Evolutionary conservation across 1,139 yeast species (phyloP), one percentile per base, ranked within the genome.

Genomic region (Candida labiduridarum): DNA sequence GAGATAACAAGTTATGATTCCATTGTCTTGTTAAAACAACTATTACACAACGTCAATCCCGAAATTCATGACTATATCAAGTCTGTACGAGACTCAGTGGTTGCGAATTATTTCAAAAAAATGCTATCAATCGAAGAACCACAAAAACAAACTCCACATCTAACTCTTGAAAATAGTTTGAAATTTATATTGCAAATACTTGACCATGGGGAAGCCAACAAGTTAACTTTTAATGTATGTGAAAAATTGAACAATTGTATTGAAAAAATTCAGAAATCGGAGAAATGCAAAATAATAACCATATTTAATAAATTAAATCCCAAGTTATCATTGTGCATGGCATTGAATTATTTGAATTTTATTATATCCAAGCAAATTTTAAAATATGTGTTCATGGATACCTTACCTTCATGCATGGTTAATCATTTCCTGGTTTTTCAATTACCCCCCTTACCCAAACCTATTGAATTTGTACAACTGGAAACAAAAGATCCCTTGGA

Each of bases 371-470:
- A 52, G 4, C 60, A 61, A 42, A 50, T 64, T 34, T 53, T 59
- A 49, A 51, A 46, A 25, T 50, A 51, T 31, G 6, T 31, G 6
- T 53, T 47, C 36, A 46, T 49, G 3, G 53, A 50, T 15, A 47
- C 46, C 1, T 47, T 67, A 16, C 69, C 71, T 5, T 45, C 48
- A 10, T 49, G 58, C 0, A 52, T 64, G 7, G 25, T 44, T 2
- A 42, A 48, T 12, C 57, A 54, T 27, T 65, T 63, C 47, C 47
- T 50, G 4, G 51, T 46, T 3, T 59, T 65, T 18, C 48, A 51
- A 3, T 54, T 68, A 19, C 74, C 76, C 3, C 76, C 76, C 2
- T 51, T 69, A 12, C 59, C 76, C 1, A 68, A 62, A 48, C 56
- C 64, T 10, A 53, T 47, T 40, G 60, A 52, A 38, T 51, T 60